Evolutionary conservation across 148 eudicot genomes (phyloP).

Genomic region (Salicornia ramosissima): DNA sequence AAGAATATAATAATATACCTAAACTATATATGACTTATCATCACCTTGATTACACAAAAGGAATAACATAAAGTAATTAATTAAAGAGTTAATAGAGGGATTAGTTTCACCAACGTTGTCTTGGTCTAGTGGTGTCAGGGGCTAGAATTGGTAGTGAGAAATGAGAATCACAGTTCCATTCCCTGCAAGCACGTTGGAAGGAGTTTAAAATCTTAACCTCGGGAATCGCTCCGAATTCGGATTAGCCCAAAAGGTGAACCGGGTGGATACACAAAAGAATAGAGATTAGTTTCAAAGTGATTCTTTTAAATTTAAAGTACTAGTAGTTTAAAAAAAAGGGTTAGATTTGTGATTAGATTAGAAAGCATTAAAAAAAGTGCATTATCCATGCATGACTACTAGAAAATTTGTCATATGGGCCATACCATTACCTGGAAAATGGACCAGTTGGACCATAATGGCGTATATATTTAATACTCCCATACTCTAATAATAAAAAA

Average conservation of each 20-base stretch:
- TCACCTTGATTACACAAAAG: neutral
- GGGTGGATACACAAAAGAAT: too few species aligned
- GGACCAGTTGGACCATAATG: slow-evolving; percentile 12
- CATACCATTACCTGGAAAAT: slow-evolving; percentile 11
- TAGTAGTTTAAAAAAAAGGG: neutral
- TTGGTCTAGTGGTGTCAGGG: too few species aligned
- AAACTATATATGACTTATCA: too few species aligned
- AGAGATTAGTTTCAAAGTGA: neutral
- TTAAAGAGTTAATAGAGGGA: neutral
- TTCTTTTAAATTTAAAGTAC: too few species aligned
- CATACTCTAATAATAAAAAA: neutral
- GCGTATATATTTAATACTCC: neutral
- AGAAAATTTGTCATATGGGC: slow-evolving; percentile 13
- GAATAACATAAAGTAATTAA: neutral
- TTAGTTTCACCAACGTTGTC: too few species aligned
- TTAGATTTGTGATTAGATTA: slow-evolving; percentile 14
- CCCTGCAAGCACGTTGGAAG: too few species aligned
- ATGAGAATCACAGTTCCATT: too few species aligned
- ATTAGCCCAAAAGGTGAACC: too few species aligned
- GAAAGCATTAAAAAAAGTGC: slow-evolving; percentile 22
- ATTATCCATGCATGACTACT: slow-evolving; percentile 24
- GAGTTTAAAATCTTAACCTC: too few species aligned
- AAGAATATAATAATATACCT: too few species aligned
- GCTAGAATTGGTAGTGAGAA: too few species aligned
- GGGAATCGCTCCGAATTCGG: too few species aligned